Evolutionary conservation across 1,284 basidiomycete species (phyloP).

Genomic region (Cryptococcus deneoformans): DNA sequence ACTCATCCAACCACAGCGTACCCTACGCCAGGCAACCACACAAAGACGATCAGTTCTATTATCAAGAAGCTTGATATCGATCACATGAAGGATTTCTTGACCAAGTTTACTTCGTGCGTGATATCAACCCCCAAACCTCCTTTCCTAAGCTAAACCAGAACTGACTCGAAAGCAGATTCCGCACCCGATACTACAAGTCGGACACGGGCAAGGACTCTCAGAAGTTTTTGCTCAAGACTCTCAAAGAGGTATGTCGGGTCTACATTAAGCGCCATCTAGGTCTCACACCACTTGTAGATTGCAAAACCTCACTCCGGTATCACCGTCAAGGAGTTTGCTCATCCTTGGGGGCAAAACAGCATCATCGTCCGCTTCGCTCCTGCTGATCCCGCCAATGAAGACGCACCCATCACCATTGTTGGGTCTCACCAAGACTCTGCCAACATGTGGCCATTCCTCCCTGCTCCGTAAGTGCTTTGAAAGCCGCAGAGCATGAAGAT

Average conservation of each 20-base stretch:
- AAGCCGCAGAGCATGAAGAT: not conserved
- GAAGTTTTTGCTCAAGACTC: conserved; percentile 72
- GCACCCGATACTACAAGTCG: conserved; percentile 52
- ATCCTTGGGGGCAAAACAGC: conserved; percentile 89
- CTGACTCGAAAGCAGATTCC: conserved; percentile 24
- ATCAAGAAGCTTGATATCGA: conserved; percentile 37
- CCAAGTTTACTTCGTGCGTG: conserved; percentile 62
- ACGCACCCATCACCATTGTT: conserved; percentile 56
- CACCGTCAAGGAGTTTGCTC: conserved; percentile 72
- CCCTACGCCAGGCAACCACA: conserved; percentile 41
- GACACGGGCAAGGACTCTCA: conserved; percentile 73
- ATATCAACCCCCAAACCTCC: conserved; percentile 50
- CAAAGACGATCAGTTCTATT: conserved; percentile 36
- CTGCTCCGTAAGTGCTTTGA: conserved; percentile 68
- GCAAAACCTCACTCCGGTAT: conserved; percentile 64
- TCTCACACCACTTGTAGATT: conserved; percentile 55
- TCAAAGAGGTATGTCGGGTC: conserved; percentile 58
- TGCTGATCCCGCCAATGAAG: conserved; percentile 15
- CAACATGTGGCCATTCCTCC: conserved; percentile 79
- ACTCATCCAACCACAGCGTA: conserved; percentile 22
- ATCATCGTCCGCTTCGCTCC: conserved; percentile 64
- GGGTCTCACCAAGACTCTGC: conserved; percentile 91
- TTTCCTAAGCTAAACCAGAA: conserved; percentile 52
- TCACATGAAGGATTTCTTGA: conserved; percentile 59
- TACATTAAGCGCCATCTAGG: not conserved